Evolutionary conservation across 257 asterid species (phyloP).

Genomic region (Penstemon davidsonii): DNA sequence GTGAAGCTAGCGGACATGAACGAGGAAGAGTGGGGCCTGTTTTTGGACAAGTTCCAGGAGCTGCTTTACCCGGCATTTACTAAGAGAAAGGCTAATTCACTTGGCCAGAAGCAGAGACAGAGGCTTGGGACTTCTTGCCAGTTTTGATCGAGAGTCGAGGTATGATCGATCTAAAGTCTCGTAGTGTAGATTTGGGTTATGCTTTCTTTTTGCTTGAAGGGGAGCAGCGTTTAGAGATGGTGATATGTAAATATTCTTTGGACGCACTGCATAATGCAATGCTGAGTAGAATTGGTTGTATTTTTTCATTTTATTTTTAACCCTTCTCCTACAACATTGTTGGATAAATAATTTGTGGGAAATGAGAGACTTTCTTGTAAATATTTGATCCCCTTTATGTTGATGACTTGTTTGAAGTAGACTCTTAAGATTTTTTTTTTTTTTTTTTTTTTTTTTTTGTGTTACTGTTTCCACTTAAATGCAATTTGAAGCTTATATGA

Average conservation of each 20-base stretch:
- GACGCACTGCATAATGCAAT: conserved; percentile 37
- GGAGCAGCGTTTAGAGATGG: conserved; percentile 30
- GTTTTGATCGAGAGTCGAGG: conserved; percentile 76
- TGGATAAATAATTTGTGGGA: conserved; percentile 69
- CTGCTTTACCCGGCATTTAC: conserved; percentile 72
- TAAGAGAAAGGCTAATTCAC: conserved; percentile 53
- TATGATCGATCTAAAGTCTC: conserved; percentile 26
- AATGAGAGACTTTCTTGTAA: conserved; percentile 35
- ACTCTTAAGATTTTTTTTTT: background rate
- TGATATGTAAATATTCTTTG: conserved; percentile 61
- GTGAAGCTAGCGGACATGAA: conserved; percentile 90
- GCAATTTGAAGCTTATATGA: too few relatives aligned
- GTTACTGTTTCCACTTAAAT: background rate
- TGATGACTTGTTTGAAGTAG: conserved; percentile 8
- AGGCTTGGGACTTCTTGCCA: conserved; percentile 99
- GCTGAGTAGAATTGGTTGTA: conserved; percentile 40
- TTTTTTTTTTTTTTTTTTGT: background rate
- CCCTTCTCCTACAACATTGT: conserved; percentile 42
- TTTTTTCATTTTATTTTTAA: conserved; percentile 26
- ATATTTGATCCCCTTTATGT: conserved; percentile 22
- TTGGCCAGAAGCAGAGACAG: conserved; percentile 76
- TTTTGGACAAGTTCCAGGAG: conserved; percentile 80
- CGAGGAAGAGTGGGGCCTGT: conserved; percentile 76
- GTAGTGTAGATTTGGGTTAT: conserved; percentile 44
- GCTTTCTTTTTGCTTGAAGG: conserved; percentile 27